Conservation (phyloP, 2,329 filamentous ascomycete genomes). For the Nemania sp. region DNA sequence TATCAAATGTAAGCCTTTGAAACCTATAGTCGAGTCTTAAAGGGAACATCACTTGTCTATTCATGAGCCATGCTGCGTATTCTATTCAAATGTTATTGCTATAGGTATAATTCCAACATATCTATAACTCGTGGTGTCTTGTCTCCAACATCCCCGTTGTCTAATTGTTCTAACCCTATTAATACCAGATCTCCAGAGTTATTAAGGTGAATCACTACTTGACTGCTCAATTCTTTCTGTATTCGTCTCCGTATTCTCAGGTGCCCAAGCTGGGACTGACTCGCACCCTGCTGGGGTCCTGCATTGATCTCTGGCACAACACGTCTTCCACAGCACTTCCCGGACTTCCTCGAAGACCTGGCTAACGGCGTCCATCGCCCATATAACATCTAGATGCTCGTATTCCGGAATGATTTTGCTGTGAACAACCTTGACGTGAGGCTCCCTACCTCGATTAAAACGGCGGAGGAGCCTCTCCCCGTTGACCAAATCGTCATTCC, state of each 20-base stretch:
- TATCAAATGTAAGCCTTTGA: too few species aligned
- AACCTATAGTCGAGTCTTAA: too few species aligned
- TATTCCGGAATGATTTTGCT: slow-evolving; percentile 86
- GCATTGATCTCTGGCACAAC: slow-evolving; percentile 67
- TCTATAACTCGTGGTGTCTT: background rate
- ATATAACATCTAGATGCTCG: slow-evolving; percentile 94
- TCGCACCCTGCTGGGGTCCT: slow-evolving; percentile 74
- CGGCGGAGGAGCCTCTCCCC: slow-evolving; percentile 78
- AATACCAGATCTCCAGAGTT: slow-evolving; percentile 25
- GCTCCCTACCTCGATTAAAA: slow-evolving; percentile 82
- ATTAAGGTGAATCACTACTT: slow-evolving; percentile 50
- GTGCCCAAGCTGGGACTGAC: slow-evolving; percentile 57
- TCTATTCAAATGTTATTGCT: slow-evolving; percentile 3
- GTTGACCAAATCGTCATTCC: slow-evolving; percentile 86
- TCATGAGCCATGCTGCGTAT: background rate
- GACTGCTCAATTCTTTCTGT: slow-evolving; percentile 47
- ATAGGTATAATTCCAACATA: background rate
- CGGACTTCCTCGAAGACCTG: slow-evolving; percentile 84
- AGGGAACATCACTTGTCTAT: background rate
- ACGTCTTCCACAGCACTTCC: slow-evolving; percentile 86
- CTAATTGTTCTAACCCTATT: background rate
- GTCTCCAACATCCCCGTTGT: background rate
- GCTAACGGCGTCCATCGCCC: slow-evolving; percentile 89
- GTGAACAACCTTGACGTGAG: slow-evolving; percentile 83
- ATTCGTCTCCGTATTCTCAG: slow-evolving; percentile 31